Evolutionary conservation across 345 rosid genomes (phyloP).

Genomic region (Eutrema heterophyllum): DNA sequence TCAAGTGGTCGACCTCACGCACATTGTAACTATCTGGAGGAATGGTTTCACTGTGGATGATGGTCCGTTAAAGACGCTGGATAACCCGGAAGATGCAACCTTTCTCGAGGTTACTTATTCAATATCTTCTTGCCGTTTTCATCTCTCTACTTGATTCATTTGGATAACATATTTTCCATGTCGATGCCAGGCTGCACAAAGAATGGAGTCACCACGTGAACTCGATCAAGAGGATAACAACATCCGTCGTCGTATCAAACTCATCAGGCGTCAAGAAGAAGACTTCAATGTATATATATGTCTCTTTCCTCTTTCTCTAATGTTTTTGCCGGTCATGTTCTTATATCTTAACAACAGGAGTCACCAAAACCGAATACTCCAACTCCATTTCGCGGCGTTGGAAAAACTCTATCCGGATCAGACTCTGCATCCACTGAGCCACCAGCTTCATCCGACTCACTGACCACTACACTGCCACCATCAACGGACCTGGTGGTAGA

Average conservation of each 20-base stretch:
- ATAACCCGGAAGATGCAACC: slow-evolving; percentile 53
- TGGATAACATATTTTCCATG: neutral
- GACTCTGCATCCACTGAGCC: slow-evolving; percentile 30
- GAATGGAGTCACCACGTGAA: slow-evolving; percentile 51
- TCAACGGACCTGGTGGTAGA: slow-evolving; percentile 45
- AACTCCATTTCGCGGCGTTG: slow-evolving; percentile 44
- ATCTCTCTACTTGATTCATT: neutral
- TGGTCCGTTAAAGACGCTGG: slow-evolving; percentile 53
- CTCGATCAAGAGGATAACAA: slow-evolving; percentile 8
- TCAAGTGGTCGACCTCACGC: neutral
- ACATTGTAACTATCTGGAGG: slow-evolving; percentile 59
- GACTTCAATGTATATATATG: slow-evolving; percentile 37
- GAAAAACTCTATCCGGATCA: slow-evolving; percentile 48
- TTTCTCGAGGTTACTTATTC: slow-evolving; percentile 53
- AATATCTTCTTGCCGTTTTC: neutral
- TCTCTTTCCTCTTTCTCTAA: neutral
- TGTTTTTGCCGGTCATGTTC: neutral
- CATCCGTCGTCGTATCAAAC: slow-evolving; percentile 41
- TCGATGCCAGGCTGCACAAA: slow-evolving; percentile 42
- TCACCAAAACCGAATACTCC: slow-evolving; percentile 31
- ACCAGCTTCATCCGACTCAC: slow-evolving; percentile 11
- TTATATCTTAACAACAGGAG: slow-evolving; percentile 32
- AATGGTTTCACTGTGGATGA: slow-evolving; percentile 67
- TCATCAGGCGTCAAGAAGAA: slow-evolving; percentile 52
- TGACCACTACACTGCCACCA: slow-evolving; percentile 37